Base-by-base conservation (phyloP, 2,329 filamentous ascomycete genomes). In the Xylariaceae sp. region DNA sequence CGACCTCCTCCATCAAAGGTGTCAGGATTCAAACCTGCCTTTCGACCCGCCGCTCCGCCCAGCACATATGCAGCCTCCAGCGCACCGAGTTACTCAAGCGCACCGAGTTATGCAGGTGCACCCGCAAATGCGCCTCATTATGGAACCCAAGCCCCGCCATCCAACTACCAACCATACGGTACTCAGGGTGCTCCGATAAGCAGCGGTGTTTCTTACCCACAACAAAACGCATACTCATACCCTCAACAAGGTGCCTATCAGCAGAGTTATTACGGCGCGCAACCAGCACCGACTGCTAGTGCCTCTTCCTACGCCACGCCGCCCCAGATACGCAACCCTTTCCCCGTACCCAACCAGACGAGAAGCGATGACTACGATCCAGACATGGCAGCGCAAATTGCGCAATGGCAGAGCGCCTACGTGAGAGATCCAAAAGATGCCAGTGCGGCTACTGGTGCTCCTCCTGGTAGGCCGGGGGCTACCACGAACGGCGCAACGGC, bases 381-480 rank as follows among this genome's bases (percentile, higher is more conserved):
- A 3, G 92, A 96, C 65, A 89, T 91, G 79, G 92, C 95, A 56
- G 92, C 91, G 26, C 91, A 96, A 74, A 93, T 97, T 60, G 92
- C 93, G 45, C 91, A 96, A 74, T 97, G 94, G 92, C 92, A 96
- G 75, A 94, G 89, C 74, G 91, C 92, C 23, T 96, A 96, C 74
- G 84, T 87, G 62, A 82, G 68, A 53, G 69, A 72, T 24, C 67
- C 81, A 46, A 65, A 53, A 12, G 87, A 84, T 66, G 87, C 89
- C 46, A 78, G 81, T 6, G 53, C 64, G 26, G 55, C 55, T 28
- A 59, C 56, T 3, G 59, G 66, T 19, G 55, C 53, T 26, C 60
- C 53, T 23, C 61, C 56, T 23, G 55, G 60, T 48, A 71, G 47
- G 65, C 60, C 53, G 54, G 60, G 62, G 69, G 65, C 56, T 62